phyloP scores from a whole-genome alignment of 257 asterid species.

The Solanum chiquidenum region DNA sequence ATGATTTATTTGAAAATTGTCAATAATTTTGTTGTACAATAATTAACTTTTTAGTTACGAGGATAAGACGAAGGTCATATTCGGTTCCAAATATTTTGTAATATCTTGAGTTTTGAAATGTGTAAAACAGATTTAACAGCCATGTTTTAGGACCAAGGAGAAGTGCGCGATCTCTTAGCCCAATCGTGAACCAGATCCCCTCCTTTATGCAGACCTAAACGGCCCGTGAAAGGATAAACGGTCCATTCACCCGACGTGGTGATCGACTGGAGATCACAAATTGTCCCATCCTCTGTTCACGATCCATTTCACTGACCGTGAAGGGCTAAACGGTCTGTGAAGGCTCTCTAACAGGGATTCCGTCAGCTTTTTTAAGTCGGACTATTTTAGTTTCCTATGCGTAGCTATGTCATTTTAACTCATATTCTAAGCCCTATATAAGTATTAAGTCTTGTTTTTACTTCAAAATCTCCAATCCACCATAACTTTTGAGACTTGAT shows the following conservation, averaged over 20 bases:
- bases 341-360: too few relatives aligned
- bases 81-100: too few relatives aligned
- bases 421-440: background rate
- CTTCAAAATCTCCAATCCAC: background rate
- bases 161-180: background rate
- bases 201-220: too few relatives aligned
- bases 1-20: background rate
- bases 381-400: background rate
- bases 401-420: background rate
- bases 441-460: background rate
- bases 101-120: too few relatives aligned
- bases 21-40: background rate
- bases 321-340: background rate
- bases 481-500: background rate
- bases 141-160: rapidly evolving
- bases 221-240: background rate
- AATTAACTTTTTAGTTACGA: background rate
- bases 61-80: background rate
- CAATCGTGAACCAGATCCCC: background rate
- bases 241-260: too few relatives aligned
- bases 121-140: too few relatives aligned
- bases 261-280: too few relatives aligned
- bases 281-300: too few relatives aligned
- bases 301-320: background rate
- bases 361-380: too few relatives aligned